A percentile compares a stretch with the other conserved stretches of the same genome.
Conservation (phyloP, 768 basidiomycete species). For the Suillus brevipes region DNA sequence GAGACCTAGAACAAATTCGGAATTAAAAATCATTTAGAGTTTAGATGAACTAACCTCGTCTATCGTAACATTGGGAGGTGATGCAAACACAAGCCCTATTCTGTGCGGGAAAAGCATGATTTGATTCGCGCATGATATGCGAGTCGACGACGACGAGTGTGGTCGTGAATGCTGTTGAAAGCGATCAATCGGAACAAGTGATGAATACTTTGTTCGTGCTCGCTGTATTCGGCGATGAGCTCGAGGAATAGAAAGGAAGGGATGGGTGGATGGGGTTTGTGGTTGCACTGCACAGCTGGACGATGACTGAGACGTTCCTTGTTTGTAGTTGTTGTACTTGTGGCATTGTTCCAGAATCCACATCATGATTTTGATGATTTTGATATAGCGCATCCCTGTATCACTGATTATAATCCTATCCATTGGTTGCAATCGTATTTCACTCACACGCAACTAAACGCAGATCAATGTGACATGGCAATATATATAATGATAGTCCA, state of each 20-base stretch:
- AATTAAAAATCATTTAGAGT: conserved; percentile 7
- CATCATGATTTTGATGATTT: background rate
- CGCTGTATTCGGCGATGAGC: conserved; percentile 4
- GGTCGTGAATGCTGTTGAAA: conserved; percentile 4
- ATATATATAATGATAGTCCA: background rate
- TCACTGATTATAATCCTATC: background rate
- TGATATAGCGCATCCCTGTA: background rate
- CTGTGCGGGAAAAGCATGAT: conserved; percentile 92
- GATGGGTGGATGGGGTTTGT: conserved; percentile 23
- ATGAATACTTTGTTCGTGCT: conserved; percentile 10
- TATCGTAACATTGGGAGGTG: conserved; percentile 90
- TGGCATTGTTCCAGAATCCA: conserved; percentile 19
- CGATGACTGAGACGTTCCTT: conserved; percentile 34
- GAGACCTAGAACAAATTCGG: conserved; percentile 38
- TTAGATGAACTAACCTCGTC: conserved; percentile 69
- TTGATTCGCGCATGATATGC: conserved; percentile 83
- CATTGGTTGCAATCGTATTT: background rate
- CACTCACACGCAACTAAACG: background rate
- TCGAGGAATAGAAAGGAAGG: conserved; percentile 8
- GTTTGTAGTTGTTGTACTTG: conserved; percentile 29
- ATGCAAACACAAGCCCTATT: conserved; percentile 96
- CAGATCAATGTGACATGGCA: background rate
- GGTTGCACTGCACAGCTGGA: conserved; percentile 27
- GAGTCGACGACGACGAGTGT: conserved; percentile 19
- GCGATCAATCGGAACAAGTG: conserved; percentile 12